Base-by-base conservation (phyloP, 305 asterid genomes). In the Fraxinus velutina region DNA sequence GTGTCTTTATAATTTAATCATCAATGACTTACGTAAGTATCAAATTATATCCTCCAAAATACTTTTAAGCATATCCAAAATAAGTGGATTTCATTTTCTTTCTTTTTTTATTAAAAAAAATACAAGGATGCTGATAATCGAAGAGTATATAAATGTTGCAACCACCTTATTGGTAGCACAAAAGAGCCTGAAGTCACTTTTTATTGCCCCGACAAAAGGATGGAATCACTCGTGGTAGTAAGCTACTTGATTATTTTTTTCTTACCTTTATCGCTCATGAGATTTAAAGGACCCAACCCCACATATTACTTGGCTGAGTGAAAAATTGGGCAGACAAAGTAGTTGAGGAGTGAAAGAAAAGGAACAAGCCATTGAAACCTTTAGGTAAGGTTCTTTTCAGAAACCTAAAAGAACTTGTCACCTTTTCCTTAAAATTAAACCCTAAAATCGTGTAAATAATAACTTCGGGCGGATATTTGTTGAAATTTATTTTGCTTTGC, bases 311-410 rank as follows among this genome's bases (percentile, higher is more conserved):
- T 24, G 75, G 75, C 39, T 13, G 42, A 29, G 75, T 68, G 39
- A 68, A 68, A 68, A 68, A 13, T 68, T 68, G 75, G 75, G 42
- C 21, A 68, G 75, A 68, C 75, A 68, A 68, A 68, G 22, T 68
- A 29, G 39, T 68, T 68, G n/a, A 68, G 13, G 75, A 68, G 75
- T 68, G 22, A 13, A 68, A 68, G 75, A 27, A 68, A 68, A 68
- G 39, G 75, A 68, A 29, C 15, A 27, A 68, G 75, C 75, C 37
- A 68, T 68, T 68, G 39, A 68, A 68, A 68, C 39, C 39, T 70
- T 70, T 70, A 70, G 75, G 75, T 70, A 5, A 30, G 39, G 24
- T 70, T 32, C 75, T 30, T 70, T 70, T 70, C 75, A 70, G 42
- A 4, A 21, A 70, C 24, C 75, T 29, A 70, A 70, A 68, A 70